A percentile compares a stretch with the other conserved stretches of the same genome.
Evolutionary conservation across 371 early-diverging fungal species (phyloP).

Genomic region (Fennellomyces sp.): DNA sequence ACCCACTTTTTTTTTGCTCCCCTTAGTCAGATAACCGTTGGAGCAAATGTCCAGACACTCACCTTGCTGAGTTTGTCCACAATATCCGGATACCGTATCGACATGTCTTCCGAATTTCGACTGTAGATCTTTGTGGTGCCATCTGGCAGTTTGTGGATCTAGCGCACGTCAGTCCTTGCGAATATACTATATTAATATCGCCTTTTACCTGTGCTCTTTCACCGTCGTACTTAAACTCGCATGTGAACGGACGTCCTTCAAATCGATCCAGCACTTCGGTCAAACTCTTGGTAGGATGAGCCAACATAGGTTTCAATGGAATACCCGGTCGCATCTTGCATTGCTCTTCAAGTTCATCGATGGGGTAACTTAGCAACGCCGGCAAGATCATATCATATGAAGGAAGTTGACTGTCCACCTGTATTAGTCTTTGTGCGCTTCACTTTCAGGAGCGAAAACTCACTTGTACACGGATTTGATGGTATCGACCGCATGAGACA

Average conservation of each 20-base stretch:
- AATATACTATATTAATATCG: too few species aligned
- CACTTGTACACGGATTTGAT: slow-evolving; percentile 93
- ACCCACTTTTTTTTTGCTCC: slow-evolving; percentile 65
- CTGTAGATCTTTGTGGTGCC: slow-evolving; percentile 89
- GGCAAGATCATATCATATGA: slow-evolving; percentile 90
- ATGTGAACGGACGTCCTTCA: slow-evolving; percentile 90
- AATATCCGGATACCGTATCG: slow-evolving; percentile 95
- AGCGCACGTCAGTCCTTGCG: too few species aligned
- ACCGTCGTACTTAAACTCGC: slow-evolving; percentile 99
- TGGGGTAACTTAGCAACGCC: slow-evolving; percentile 77
- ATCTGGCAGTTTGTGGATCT: slow-evolving; percentile 82
- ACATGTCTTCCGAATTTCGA: slow-evolving; percentile 97
- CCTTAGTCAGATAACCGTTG: too few species aligned
- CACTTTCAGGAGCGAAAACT: not conserved
- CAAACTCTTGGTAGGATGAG: slow-evolving; percentile 97
- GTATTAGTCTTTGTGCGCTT: slow-evolving; percentile 6
- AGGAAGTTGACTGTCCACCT: slow-evolving; percentile 74
- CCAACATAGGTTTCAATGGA: slow-evolving; percentile 99
- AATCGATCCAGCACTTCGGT: slow-evolving; percentile 95
- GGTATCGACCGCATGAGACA: slow-evolving; percentile 73
- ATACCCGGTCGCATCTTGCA: slow-evolving; percentile 95
- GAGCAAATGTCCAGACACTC: not conserved
- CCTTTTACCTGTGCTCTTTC: slow-evolving; percentile 96
- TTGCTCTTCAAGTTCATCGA: slow-evolving; percentile 61
- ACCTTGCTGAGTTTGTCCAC: slow-evolving; percentile 72